Evolutionary conservation across 2,329 filamentous ascomycete genomes (phyloP).

Genomic region (Colletotrichum sp.): DNA sequence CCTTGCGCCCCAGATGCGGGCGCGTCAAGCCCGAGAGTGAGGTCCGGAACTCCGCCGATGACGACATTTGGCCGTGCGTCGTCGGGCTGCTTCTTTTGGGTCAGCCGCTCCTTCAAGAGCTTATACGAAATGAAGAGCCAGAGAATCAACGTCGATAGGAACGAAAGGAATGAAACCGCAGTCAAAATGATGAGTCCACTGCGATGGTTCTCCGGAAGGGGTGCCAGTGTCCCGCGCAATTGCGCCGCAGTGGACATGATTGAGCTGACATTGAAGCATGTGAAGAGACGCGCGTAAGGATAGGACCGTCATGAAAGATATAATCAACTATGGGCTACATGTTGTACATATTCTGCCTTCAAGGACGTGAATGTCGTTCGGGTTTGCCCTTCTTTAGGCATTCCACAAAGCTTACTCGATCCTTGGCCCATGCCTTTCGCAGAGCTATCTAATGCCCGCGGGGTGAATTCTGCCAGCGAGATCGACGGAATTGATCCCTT

Average conservation of each 20-base stretch:
- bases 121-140: conserved; percentile 13
- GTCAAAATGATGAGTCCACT: background rate
- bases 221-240: background rate
- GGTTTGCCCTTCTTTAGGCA: background rate
- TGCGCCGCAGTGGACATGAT: conserved; percentile 2
- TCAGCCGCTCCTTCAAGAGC: background rate
- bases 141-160: background rate
- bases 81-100: background rate
- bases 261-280: background rate
- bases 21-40: background rate
- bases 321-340: rapidly evolving
- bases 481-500: background rate
- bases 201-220: conserved; percentile 2
- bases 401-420: background rate
- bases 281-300: no score
- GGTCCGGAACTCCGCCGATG: background rate
- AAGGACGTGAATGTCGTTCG: background rate
- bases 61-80: background rate
- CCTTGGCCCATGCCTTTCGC: background rate
- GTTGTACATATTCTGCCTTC: background rate
- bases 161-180: background rate
- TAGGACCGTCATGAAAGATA: background rate
- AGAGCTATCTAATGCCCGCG: background rate
- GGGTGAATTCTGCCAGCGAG: background rate
- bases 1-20: background rate